Base-by-base conservation (phyloP, 2,329 filamentous ascomycete species). In the Didymella pomorum region DNA sequence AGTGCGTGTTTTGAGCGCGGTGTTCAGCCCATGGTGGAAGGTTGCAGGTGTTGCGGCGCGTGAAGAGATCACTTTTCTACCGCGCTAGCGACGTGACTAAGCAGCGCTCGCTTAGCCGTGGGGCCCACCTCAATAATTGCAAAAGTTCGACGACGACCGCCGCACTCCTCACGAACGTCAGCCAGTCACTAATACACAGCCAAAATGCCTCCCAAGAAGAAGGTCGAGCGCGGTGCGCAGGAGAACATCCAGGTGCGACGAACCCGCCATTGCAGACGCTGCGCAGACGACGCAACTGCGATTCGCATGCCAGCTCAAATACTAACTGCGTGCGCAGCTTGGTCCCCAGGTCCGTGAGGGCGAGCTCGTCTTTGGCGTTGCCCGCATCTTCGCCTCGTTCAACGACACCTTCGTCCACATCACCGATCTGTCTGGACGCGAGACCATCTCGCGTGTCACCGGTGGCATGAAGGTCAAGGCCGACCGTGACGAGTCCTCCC, bases 401-500 rank as follows among this genome's bases (percentile, higher is more conserved):
- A 83, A 83, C 75, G 81, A 83, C 68, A 83, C 81, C 74, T 83
- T 83, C 78, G 95, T 99, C 81, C 95, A 99, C 86, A 92, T 99
- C 80, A 99, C 95, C 86, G 95, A 98, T 96, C 92, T 99, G 82
- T 81, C 79, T 85, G 95, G 95, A 85, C 95, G 95, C 84, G 95
- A 99, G 91, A 99, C 96, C 85, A 97, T 99, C 86, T 92, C 89
- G 89, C 93, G 95, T 92, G 94, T 99, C 75, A 99, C 96, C 78
- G 95, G 96, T 86, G 96, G 96, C 80, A 99, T 99, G 95, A 99
- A 99, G 89, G 95, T 99, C 89, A 99, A 99, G 71, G 74, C 74
- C 57, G 75, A 99, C 80, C 94, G 95, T 88, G 95, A 99, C 86
- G 95, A 99, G 87, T 98, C 94, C 78, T 98, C 95, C 73, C 95